Conservation (phyloP, 2,329 filamentous ascomycete species). For the Arachnomyces sp. region DNA sequence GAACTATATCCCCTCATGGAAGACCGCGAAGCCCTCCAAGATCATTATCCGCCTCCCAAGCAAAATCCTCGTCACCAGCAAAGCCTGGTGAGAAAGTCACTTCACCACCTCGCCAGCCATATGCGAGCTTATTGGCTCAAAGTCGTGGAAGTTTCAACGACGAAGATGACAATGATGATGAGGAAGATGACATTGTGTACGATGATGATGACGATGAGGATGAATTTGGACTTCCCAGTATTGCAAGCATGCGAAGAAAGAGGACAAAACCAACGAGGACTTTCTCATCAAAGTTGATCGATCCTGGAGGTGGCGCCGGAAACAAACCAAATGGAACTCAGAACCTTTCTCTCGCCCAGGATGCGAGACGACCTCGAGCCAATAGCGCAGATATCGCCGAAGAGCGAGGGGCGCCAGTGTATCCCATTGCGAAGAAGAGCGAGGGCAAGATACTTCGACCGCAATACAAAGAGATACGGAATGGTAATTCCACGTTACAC, state of each 20-base stretch:
- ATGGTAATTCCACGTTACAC: conserved; percentile 41
- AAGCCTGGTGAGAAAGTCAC: conserved; percentile 21
- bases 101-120: conserved; percentile 60
- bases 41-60: conserved; percentile 43
- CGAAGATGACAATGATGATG: conserved; percentile 59
- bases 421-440: conserved; percentile 79
- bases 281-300: conserved; percentile 33
- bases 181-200: conserved; percentile 65
- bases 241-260: conserved; percentile 82
- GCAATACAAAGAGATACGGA: conserved; percentile 94
- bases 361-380: conserved; percentile 54
- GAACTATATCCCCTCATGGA: conserved; percentile 39
- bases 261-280: conserved; percentile 38
- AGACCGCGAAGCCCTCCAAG: conserved; percentile 68
- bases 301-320: conserved; percentile 30
- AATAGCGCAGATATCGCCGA: conserved; percentile 93
- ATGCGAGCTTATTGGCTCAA: conserved; percentile 72
- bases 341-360: conserved; percentile 24
- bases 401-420: conserved; percentile 72
- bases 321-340: conserved; percentile 12
- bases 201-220: conserved; percentile 78
- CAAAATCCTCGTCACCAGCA: conserved; percentile 30
- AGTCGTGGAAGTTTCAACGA: conserved; percentile 78
- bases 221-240: conserved; percentile 88
- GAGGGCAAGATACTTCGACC: conserved; percentile 94